phyloP scores from a whole-genome alignment of 176 grass and related monocot species.

The Olyra latifolia region DNA sequence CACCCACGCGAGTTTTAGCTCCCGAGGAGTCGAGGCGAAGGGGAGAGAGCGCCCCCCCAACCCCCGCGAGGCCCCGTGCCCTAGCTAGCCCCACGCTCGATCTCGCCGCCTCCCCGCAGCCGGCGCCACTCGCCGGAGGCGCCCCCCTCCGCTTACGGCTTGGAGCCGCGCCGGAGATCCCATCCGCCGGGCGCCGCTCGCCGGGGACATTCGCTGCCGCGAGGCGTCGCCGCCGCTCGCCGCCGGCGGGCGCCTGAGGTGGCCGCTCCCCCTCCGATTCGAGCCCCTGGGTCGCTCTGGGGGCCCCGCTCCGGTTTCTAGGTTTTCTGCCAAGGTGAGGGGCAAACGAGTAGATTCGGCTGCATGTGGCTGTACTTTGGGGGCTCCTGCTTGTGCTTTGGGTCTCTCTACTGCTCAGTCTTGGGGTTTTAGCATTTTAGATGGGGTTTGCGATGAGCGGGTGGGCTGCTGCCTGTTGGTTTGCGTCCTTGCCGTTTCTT shows the following conservation, averaged over 20 bases:
- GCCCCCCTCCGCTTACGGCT: neutral
- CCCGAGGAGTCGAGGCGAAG: slow-evolving; percentile 6
- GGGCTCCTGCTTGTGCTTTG: neutral
- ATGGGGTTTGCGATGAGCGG: neutral
- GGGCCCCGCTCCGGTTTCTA: neutral
- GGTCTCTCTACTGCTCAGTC: neutral
- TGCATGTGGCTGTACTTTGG: neutral
- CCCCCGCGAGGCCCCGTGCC: slow-evolving; percentile 17
- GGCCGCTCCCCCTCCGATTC: neutral
- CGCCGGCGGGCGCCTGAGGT: neutral
- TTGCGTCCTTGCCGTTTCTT: slow-evolving; percentile 7
- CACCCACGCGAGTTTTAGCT: slow-evolving; percentile 27
- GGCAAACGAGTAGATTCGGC: neutral
- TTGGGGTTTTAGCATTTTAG: slow-evolving; percentile 9
- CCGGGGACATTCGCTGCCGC: neutral
- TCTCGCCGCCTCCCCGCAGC: slow-evolving; percentile 27
- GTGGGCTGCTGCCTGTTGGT: neutral
- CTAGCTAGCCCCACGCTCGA: slow-evolving; percentile 9
- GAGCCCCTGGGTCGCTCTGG: neutral
- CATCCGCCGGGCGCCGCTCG: no score
- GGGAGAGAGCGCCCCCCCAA: neutral
- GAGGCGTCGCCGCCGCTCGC: neutral
- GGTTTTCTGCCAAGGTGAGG: slow-evolving; percentile 19
- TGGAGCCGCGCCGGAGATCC: neutral
- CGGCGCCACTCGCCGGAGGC: slow-evolving; percentile 1